phyloP scores from a whole-genome alignment of 1,139 yeast species.

The Candida tetrigidarum region DNA sequence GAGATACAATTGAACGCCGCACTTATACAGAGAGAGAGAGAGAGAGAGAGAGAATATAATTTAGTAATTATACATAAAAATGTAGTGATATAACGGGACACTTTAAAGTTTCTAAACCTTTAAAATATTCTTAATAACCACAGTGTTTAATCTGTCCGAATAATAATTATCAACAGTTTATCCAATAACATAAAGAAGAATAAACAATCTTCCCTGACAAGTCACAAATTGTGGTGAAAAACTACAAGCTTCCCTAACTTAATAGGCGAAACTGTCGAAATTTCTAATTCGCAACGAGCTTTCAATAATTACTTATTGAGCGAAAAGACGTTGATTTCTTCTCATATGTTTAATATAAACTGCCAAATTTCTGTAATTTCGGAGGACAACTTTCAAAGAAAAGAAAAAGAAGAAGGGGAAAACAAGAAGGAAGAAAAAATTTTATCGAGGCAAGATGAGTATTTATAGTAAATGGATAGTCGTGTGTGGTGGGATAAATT shows the following conservation, averaged over 20 bases:
- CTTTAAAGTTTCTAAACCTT: constrained; percentile 42
- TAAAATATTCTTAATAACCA: constrained; percentile 54
- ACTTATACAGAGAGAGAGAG: not conserved
- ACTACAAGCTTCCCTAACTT: constrained; percentile 44
- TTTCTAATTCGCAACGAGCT: constrained; percentile 17
- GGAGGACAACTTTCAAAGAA: constrained; percentile 46
- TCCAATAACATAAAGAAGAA: constrained; percentile 27
- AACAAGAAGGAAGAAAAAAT: constrained; percentile 11
- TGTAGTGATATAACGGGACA: constrained; percentile 67
- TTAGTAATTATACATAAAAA: constrained; percentile 12
- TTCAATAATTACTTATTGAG: constrained; percentile 14
- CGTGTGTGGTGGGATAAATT: not conserved
- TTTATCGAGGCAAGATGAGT: constrained; percentile 2
- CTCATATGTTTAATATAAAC: constrained; percentile 22
- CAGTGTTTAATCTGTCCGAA: constrained; percentile 52
- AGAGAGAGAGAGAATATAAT: not conserved
- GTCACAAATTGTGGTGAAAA: constrained; percentile 12
- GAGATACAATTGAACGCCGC: no score
- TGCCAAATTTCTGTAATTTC: constrained; percentile 37
- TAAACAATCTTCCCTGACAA: constrained; percentile 21
- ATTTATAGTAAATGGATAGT: constrained; percentile 3
- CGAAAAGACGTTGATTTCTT: constrained; percentile 11
- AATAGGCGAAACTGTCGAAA: constrained; percentile 47
- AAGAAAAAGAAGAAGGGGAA: constrained; percentile 18
- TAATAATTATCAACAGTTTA: constrained; percentile 39